Conservation (phyloP, 352 stramenopile species). For the Pythium sukuiense region DNA sequence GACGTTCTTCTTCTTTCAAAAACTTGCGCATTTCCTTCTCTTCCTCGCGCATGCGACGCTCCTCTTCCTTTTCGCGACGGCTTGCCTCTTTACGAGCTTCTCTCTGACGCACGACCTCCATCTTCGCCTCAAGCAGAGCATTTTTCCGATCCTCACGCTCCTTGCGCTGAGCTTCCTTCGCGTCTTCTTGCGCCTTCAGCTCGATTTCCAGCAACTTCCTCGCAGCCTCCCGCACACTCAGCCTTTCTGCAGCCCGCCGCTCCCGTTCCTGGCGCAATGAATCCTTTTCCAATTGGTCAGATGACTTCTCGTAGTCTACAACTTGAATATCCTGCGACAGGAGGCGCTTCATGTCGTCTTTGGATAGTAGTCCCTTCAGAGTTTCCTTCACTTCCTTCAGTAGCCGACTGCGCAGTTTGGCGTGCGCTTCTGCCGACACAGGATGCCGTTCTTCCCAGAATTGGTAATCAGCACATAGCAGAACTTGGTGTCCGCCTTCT, state of each 20-base stretch:
- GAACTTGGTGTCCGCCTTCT: conserved; percentile 65
- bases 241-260: conserved; percentile 62
- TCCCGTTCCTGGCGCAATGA: conserved; percentile 48
- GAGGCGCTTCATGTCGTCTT: conserved; percentile 44
- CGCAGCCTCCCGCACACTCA: conserved; percentile 65
- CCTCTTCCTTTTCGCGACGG: conserved; percentile 65
- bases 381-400: conserved; percentile 58
- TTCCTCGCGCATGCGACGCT: conserved; percentile 64
- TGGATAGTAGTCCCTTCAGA: conserved; percentile 33
- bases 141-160: conserved; percentile 74
- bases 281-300: conserved; percentile 42
- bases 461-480: conserved; percentile 71
- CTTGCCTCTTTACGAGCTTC: conserved; percentile 63
- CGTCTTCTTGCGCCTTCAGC: conserved; percentile 75
- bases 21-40: conserved; percentile 69
- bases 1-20: conserved; percentile 70
- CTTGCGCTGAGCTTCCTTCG: conserved; percentile 62
- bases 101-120: conserved; percentile 65
- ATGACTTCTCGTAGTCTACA: conserved; percentile 39
- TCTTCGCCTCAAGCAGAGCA: conserved; percentile 59
- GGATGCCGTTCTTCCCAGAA: conserved; percentile 85
- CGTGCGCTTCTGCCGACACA: conserved; percentile 55
- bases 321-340: conserved; percentile 49
- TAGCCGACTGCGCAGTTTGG: conserved; percentile 56
- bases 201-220: conserved; percentile 74